Base-by-base conservation (phyloP, 176 grass and related monocot genomes). In the Raddia guianensis region DNA sequence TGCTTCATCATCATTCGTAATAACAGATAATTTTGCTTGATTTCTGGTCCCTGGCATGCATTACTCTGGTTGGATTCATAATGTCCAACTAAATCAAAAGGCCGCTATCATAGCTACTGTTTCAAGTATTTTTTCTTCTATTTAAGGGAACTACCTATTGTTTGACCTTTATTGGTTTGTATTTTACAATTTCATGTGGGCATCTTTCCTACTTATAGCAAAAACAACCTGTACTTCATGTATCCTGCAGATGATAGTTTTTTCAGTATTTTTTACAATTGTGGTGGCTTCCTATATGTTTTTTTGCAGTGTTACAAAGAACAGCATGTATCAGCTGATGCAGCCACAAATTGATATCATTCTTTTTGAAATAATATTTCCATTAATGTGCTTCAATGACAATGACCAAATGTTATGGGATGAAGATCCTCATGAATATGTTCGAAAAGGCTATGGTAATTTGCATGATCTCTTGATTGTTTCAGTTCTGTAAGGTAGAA, bases 381-480 rank as follows among this genome's bases (percentile, higher is more conserved):
- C 94, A 75, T 79, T 97, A n/a, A 89, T 97, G 88, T 97, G 94
- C 83, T 97, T 97, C 80, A 97, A 89, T 80, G 91, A 97, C 63
- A 93, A 86, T 63, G 94, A 97, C 47, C 90, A 97, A 84, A 89
- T 78, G 35, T 89, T 97, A 75, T 97, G 94, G 94, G 85, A 78
- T 56, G 94, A 97, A 80, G 94, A 97, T 89, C 91, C 94, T 70
- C 91, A 93, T 80, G 94, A 97, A 77, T 97, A 97, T 85, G 91
- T 97, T 83, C 81, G 91, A 49, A 97, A 97, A 87, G 94, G 94
- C 59, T 97, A 97, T 87, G 94, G 94, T 97, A 85, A 64, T 58
- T 80, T 82, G n/a, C 18, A 37, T 42, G 53, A 18, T 75, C n/a
- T 76, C 35, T 63, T 19, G 32, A 7, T 66, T 70, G 33, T 82